A percentile compares a stretch with the other conserved stretches of the same genome.
These are phyloP conservation scores for Trichomonascaceae sp. DNA, from an alignment of 1,139 yeast genomes.

Conservation along the genomic window DNA sequence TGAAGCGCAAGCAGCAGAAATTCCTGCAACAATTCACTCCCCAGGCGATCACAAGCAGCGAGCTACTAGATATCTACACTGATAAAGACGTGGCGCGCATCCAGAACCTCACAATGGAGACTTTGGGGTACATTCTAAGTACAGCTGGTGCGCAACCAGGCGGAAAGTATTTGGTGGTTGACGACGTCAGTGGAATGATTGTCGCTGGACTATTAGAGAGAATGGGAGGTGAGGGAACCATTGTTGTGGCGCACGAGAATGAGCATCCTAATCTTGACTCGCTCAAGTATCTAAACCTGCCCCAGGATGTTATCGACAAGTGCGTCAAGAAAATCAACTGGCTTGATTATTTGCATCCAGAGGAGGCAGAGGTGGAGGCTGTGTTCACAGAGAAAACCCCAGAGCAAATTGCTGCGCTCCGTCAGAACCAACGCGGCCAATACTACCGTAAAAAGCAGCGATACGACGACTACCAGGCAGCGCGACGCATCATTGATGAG, in stretches of 20 bases:
- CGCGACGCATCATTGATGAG: conserved; percentile 39
- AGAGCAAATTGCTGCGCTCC: conserved; percentile 42
- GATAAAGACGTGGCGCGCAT: conserved; percentile 64
- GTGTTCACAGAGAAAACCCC: conserved; percentile 32
- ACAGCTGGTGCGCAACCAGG: conserved; percentile 79
- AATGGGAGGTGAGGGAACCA: conserved; percentile 71
- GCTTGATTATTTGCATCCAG: conserved; percentile 73
- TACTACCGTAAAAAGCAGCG: conserved; percentile 54
- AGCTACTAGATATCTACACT: conserved; percentile 55
- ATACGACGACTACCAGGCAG: conserved; percentile 31
- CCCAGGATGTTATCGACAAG: conserved; percentile 36
- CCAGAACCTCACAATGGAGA: conserved; percentile 74
- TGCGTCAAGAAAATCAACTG: conserved; percentile 63
- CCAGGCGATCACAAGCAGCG: conserved; percentile 65
- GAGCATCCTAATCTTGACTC: conserved; percentile 80
- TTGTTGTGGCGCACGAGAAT: conserved; percentile 74
- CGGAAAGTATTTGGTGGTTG: conserved; percentile 76
- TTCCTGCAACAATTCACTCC: conserved; percentile 77
- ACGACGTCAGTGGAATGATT: conserved; percentile 82
- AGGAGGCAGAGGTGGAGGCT: conserved; percentile 33
- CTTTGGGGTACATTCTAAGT: conserved; percentile 62
- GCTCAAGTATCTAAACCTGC: conserved; percentile 45
- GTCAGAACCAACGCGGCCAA: conserved; percentile 49
- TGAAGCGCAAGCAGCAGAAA: conserved; percentile 84
- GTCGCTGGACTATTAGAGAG: conserved; percentile 79